Conservation (phyloP, 495 filamentous ascomycete genomes). For the Talaromyces wortmannii region DNA sequence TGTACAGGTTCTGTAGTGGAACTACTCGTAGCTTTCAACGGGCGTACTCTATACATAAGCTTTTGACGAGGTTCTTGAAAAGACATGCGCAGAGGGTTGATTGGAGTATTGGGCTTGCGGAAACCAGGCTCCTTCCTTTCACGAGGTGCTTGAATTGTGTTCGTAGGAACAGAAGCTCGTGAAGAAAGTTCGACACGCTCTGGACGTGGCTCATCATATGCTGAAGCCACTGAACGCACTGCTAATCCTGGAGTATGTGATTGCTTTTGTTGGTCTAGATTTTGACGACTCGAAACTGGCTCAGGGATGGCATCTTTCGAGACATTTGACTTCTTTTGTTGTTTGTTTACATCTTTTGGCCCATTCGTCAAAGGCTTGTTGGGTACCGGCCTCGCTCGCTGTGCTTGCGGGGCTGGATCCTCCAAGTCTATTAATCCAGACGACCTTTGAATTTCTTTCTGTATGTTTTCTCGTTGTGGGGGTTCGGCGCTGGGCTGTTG, state of each 20-base stretch:
- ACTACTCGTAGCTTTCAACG: conserved; percentile 6
- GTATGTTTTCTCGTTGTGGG: background rate
- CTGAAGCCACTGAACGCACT: background rate
- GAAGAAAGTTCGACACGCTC: background rate
- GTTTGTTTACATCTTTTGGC: background rate
- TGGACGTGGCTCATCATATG: background rate
- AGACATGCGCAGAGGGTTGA: conserved; percentile 25
- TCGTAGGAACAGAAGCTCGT: background rate
- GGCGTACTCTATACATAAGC: conserved; percentile 39
- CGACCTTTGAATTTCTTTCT: background rate
- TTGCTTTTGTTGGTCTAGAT: background rate
- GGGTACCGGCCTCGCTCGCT: background rate
- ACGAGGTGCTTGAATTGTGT: background rate
- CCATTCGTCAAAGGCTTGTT: background rate
- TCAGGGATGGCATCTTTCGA: background rate
- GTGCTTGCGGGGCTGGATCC: background rate
- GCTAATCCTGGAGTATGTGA: background rate
- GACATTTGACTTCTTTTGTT: background rate
- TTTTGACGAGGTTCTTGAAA: conserved; percentile 35
- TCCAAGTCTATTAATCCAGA: conserved; percentile 10
- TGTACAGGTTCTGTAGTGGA: background rate
- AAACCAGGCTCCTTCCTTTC: conserved; percentile 1
- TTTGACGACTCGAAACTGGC: background rate
- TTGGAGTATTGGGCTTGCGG: background rate
- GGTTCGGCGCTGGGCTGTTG: conserved; percentile 5